Conservation (phyloP, 108 stramenopile species). For the Conticribra guillardii region DNA sequence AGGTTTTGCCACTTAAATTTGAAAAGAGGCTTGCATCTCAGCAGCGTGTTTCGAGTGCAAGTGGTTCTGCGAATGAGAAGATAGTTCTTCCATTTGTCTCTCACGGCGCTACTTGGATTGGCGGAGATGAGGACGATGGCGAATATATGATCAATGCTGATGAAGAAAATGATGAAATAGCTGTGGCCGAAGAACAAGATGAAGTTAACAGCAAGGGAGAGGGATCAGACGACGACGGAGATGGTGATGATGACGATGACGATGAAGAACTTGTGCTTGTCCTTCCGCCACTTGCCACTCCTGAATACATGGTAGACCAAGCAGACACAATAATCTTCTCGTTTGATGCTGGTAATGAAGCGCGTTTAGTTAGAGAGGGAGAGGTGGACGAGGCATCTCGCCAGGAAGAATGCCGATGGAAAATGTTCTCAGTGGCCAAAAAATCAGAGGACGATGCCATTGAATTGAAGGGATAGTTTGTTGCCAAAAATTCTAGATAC, state of each 20-base stretch:
- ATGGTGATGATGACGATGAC: slow-evolving; percentile 17
- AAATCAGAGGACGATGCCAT: too few species aligned
- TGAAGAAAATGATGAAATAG: neutral
- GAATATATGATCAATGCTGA: slow-evolving; percentile 29
- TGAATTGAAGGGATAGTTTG: too few species aligned
- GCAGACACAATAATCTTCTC: slow-evolving; percentile 36
- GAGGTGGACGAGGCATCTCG: too few species aligned
- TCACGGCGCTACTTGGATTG: slow-evolving; percentile 55
- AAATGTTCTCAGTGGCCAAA: too few species aligned
- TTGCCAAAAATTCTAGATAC: too few species aligned
- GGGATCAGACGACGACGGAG: neutral
- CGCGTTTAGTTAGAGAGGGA: slow-evolving; percentile 18
- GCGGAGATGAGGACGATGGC: slow-evolving; percentile 34
- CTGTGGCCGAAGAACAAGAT: neutral
- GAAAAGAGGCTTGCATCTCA: slow-evolving; percentile 26
- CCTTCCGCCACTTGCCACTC: slow-evolving; percentile 33
- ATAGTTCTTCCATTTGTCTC: slow-evolving; percentile 66
- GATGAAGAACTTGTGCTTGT: slow-evolving; percentile 40
- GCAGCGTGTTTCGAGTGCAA: slow-evolving; percentile 2
- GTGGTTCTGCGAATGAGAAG: slow-evolving; percentile 15
- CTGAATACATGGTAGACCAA: slow-evolving; percentile 15
- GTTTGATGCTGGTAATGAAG: slow-evolving; percentile 23
- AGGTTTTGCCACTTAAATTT: slow-evolving; percentile 29
- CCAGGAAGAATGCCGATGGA: too few species aligned
- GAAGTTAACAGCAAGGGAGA: neutral